Conservation (phyloP, 2,329 filamentous ascomycete genomes). For the Ophiostoma montium region DNA sequence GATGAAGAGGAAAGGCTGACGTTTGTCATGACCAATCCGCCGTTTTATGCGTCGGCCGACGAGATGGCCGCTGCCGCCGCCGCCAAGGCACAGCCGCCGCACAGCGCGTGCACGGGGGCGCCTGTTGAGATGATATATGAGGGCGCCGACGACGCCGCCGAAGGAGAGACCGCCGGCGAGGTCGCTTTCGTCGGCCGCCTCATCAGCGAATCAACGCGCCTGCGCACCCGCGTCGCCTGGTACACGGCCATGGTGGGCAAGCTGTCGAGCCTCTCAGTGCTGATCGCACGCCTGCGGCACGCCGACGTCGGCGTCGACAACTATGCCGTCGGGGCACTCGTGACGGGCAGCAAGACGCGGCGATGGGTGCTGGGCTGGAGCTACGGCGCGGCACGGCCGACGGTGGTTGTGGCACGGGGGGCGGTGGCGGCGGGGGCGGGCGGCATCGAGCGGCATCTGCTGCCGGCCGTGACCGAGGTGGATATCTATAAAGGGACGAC, state of each 20-base stretch:
- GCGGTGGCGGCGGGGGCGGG: constrained; percentile 23
- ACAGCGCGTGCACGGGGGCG: constrained; percentile 62
- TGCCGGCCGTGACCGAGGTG: constrained; percentile 29
- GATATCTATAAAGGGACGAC: constrained; percentile 22
- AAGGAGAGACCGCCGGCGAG: constrained; percentile 40
- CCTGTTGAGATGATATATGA: constrained; percentile 68
- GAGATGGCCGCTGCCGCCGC: constrained; percentile 54
- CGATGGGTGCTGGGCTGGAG: constrained; percentile 88
- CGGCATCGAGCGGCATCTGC: constrained; percentile 23
- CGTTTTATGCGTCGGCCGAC: constrained; percentile 67
- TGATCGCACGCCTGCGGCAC: constrained; percentile 42
- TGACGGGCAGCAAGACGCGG: constrained; percentile 64
- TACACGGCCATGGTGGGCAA: constrained; percentile 89
- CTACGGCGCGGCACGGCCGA: constrained; percentile 53
- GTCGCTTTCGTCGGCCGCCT: constrained; percentile 84
- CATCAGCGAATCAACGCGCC: constrained; percentile 17
- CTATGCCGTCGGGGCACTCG: constrained; percentile 67
- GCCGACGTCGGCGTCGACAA: constrained; percentile 44
- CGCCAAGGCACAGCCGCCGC: constrained; percentile 52
- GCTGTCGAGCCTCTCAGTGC: constrained; percentile 47
- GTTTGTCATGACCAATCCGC: constrained; percentile 89
- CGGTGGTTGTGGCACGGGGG: constrained; percentile 27
- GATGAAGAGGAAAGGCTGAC: constrained; percentile 32
- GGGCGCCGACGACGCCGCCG: constrained; percentile 30
- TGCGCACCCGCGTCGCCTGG: constrained; percentile 55